Percentiles rank a stretch among this genome's conserved stretches.
Evolutionary conservation across 441 rosid species (phyloP).

Genomic region (Erodium chrysanthum): DNA sequence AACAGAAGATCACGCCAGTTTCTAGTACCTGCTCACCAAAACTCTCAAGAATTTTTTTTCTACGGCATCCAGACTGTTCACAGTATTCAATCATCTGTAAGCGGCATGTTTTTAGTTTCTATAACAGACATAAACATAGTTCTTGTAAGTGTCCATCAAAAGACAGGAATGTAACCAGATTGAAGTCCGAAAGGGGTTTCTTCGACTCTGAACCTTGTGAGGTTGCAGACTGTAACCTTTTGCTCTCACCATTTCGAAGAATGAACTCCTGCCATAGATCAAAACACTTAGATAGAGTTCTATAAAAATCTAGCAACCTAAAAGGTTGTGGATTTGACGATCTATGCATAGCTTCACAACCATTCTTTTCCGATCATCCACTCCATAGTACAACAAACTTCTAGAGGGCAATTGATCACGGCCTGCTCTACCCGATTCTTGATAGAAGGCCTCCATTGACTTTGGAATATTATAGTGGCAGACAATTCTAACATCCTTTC

Average conservation of each 20-base stretch:
- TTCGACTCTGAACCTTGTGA: slow-evolving; percentile 36
- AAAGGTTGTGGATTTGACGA: slow-evolving; percentile 15
- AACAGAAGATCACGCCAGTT: slow-evolving; percentile 7
- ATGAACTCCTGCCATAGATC: slow-evolving; percentile 58
- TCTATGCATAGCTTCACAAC: slow-evolving; percentile 29
- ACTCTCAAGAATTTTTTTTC: slow-evolving; percentile 77
- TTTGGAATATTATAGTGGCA: slow-evolving; percentile 88
- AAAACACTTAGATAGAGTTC: slow-evolving; percentile 18
- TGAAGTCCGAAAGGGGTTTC: slow-evolving; percentile 55
- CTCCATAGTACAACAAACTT: slow-evolving; percentile 83
- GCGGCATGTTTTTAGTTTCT: slow-evolving; percentile 13
- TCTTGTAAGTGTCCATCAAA: slow-evolving; percentile 9
- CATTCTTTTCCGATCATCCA: slow-evolving; percentile 80
- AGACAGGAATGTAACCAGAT: slow-evolving; percentile 34
- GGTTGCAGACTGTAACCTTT: slow-evolving; percentile 44
- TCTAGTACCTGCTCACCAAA: slow-evolving; percentile 76
- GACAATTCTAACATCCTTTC: slow-evolving; percentile 89
- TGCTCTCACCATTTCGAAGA: slow-evolving; percentile 49
- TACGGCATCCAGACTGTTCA: slow-evolving; percentile 82
- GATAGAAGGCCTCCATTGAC: slow-evolving; percentile 94
- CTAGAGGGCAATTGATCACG: slow-evolving; percentile 83
- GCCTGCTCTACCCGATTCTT: slow-evolving; percentile 97
- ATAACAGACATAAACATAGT: slow-evolving; percentile 19
- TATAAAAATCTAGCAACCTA: slow-evolving; percentile 4
- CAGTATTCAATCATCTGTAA: slow-evolving; percentile 80